Percentiles rank a stretch among this genome's conserved stretches.
These are phyloP conservation scores for Euphorbia tirucalli DNA, from an alignment of 345 rosid species.

Conservation along the genomic window DNA sequence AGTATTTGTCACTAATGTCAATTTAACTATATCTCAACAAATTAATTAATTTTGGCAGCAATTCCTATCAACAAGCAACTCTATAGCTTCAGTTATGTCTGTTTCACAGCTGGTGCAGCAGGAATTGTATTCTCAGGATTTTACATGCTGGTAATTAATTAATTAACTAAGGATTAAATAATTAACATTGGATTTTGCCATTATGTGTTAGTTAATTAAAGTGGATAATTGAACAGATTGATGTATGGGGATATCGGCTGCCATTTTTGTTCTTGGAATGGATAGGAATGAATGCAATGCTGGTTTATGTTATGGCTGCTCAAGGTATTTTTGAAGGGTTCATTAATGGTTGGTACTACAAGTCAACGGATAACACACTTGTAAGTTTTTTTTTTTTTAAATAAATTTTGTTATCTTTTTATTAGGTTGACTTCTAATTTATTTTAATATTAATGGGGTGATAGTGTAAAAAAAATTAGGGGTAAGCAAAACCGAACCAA, in stretches of 20 bases:
- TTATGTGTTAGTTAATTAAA: neutral
- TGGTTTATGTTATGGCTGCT: conserved; percentile 63
- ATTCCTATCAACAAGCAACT: conserved; percentile 75
- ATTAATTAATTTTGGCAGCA: conserved; percentile 49
- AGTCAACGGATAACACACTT: conserved; percentile 42
- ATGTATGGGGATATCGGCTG: conserved; percentile 47
- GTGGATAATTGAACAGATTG: conserved; percentile 31
- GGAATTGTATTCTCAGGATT: conserved; percentile 59
- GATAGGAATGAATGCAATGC: conserved; percentile 78
- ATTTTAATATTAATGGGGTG: neutral
- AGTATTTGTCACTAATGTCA: too few species aligned
- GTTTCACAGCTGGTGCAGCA: conserved; percentile 64
- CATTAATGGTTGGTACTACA: conserved; percentile 61
- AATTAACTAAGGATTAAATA: too few species aligned
- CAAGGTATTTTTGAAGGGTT: conserved; percentile 59
- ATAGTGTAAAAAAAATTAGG: too few species aligned
- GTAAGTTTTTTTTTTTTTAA: conserved; percentile 36
- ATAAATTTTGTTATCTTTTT: neutral
- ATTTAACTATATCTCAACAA: too few species aligned
- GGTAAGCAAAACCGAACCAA: too few species aligned
- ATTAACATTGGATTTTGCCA: neutral
- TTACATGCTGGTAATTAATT: conserved; percentile 42
- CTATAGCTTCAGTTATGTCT: conserved; percentile 60
- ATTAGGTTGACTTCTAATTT: neutral
- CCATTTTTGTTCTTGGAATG: conserved; percentile 64